Percentiles rank a stretch among this genome's conserved stretches.
Evolutionary conservation across 345 rosid genomes (phyloP).

Genomic region (Mercurialis annua): DNA sequence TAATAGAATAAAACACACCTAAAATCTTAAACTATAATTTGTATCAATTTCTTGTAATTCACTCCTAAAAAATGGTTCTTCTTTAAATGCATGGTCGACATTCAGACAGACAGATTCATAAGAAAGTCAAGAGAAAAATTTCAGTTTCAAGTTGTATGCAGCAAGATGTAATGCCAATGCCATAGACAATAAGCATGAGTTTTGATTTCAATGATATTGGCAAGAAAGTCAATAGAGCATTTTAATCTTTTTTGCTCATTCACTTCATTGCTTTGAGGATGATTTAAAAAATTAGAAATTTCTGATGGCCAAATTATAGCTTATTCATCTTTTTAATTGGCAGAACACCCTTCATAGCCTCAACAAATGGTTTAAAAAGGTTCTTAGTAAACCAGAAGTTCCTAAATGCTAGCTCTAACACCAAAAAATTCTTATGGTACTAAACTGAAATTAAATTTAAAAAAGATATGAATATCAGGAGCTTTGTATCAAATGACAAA

Average conservation of each 20-base stretch:
- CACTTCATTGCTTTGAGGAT: neutral
- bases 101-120: neutral
- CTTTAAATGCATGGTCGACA: neutral
- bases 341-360: neutral
- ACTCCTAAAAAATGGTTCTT: neutral
- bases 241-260: neutral
- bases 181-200: neutral
- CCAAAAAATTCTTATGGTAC: neutral
- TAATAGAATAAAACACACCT: neutral
- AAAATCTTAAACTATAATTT: neutral
- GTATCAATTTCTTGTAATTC: neutral
- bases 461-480: neutral
- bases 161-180: neutral
- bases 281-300: neutral
- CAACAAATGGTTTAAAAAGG: neutral
- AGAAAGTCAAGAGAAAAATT: neutral
- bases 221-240: neutral
- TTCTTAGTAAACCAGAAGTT: neutral
- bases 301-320: neutral
- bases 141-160: neutral
- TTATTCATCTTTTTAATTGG: neutral
- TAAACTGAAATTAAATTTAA: no score
- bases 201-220: neutral
- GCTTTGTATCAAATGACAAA: neutral
- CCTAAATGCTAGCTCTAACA: neutral